Evolutionary conservation across 192 early-diverging fungal species (phyloP), one percentile per base, ranked within the genome.

Genomic region (Podila clonocystis): DNA sequence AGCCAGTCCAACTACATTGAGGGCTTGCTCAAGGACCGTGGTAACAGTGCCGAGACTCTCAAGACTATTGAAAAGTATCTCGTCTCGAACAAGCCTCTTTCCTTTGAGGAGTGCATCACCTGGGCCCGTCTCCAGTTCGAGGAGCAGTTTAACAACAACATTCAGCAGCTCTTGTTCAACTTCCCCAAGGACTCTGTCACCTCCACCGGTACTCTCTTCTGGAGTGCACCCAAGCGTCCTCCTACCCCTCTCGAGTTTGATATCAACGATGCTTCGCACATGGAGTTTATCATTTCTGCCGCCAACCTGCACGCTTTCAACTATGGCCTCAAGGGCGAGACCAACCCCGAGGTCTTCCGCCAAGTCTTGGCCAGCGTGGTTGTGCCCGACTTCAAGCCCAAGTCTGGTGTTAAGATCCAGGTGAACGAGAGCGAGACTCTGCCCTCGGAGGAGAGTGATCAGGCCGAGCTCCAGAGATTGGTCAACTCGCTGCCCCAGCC

Each of bases 271-370:
- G 86, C 88, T 5, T 70, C 89, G 17, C 98, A 99, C 74, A 68
- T 98, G 65, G 95, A 97, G 67, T 99, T 97, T 83, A 88, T 99
- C 70, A 84, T 97, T 49, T 86, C 94, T 9, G 95, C 93, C 1
- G 95, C 98, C 41, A 97, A 98, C 75, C 86, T 99, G 38, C 93
- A 96, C 58, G 98, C 98, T 0, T 97, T 94, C 86, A 98, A 97
- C 87, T 99, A 96, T 84, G 97, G 96, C 17, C 86, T 99, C 65
- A 93, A 94, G 78, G 95, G 93, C 11, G 89, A 90, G 82, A 83
- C 85, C 34, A 95, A 97, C 84, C 83, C 78, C 48, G 91, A 93
- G 59, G 84, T 89, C 31, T 93, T 97, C 87, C 85, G 85, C 58
- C 65, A 84, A 15, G 82, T 88, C 1, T 85, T 97, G 2, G 79